Evolutionary conservation across 345 rosid species (phyloP).

Genomic region (Sonneratia alba): DNA sequence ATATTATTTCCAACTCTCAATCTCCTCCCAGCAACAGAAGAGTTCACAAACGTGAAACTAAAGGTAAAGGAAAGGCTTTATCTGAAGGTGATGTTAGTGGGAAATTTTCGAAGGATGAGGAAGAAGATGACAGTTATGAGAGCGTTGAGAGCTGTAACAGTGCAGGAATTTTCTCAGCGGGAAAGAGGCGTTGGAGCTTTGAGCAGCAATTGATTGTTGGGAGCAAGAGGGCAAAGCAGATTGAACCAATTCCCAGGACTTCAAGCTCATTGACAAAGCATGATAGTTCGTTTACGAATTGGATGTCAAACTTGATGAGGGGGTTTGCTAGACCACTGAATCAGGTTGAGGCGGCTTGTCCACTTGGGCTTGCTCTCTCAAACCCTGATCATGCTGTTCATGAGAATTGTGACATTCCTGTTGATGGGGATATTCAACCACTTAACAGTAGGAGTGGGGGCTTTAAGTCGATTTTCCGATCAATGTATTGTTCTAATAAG

Average conservation of each 20-base stretch:
- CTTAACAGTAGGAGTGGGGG: slow-evolving; percentile 32
- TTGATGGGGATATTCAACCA: slow-evolving; percentile 16
- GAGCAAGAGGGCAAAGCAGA: slow-evolving; percentile 48
- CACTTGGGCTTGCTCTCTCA: slow-evolving; percentile 29
- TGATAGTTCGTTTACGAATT: slow-evolving; percentile 77
- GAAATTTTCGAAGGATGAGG: slow-evolving; percentile 31
- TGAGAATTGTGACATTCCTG: slow-evolving; percentile 15
- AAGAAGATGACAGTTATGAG: slow-evolving; percentile 55
- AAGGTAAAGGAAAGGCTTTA: slow-evolving; percentile 57
- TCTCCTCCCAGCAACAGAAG: slow-evolving; percentile 24
- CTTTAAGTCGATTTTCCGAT: slow-evolving; percentile 70
- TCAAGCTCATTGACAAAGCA: slow-evolving; percentile 43
- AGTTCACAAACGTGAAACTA: slow-evolving; percentile 19
- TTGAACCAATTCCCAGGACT: slow-evolving; percentile 30
- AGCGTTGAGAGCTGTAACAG: slow-evolving; percentile 88
- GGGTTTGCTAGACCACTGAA: slow-evolving; percentile 43
- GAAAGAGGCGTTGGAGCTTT: slow-evolving; percentile 39
- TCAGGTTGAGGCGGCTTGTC: slow-evolving; percentile 19
- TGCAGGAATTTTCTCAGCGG: slow-evolving; percentile 30
- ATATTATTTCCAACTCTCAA: slow-evolving; percentile 11
- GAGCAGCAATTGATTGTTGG: slow-evolving; percentile 42
- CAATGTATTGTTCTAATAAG: slow-evolving; percentile 48
- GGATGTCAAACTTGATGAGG: slow-evolving; percentile 85
- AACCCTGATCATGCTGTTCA: slow-evolving; percentile 16
- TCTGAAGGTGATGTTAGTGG: slow-evolving; percentile 43